Evolutionary conservation across 31 red algal species (phyloP), one percentile per base, ranked within the genome.

Genomic region (Porphyra umbilicalis): DNA sequence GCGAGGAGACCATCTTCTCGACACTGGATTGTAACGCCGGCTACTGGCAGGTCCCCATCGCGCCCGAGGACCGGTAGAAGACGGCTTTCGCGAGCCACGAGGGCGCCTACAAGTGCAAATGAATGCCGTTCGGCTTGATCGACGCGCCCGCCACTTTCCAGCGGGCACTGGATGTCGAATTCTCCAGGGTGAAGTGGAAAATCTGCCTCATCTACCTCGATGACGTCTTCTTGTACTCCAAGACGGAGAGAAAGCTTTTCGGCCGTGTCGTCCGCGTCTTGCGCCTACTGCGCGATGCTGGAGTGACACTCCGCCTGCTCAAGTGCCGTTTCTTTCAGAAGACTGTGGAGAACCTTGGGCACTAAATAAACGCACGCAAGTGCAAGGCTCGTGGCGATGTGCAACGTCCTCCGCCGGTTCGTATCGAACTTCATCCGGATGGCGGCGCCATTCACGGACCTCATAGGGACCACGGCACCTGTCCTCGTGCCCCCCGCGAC

Each of bases 11-110:
- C 25, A 29, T 92, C 39, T 88, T 88, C 78, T 35, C 85, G 15
- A 88, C 39, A 15, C 13, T 88, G 34, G 90, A 83, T 77, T 57
- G 33, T 77, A 92, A n/a, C n/a, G n/a, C n/a, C n/a, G n/a, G n/a
- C n/a, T n/a, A n/a, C n/a, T n/a, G n/a, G n/a, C n/a, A n/a, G 77
- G 81, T 92, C 0, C 80, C 80, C 33, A 74, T 88, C 10, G 77
- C n/a, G 3, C 35, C 33, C 25, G n/a, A 87, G 33, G 80, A 83
- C 15, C 44, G 75, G 46, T 25, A 83, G 35, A 88, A 79, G 82
- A 78, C 76, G 32, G 81, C 57, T 9, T 89, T 84, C 39, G 79
- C 82, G 30, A 79, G 87, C 77, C 82, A 83, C 75, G 30, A 33
- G 68, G 87, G 75, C 8, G 8, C 80, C 32, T 89, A 84, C 9